Base-by-base conservation (phyloP, 345 rosid species). In the Syzygium aqueum region DNA sequence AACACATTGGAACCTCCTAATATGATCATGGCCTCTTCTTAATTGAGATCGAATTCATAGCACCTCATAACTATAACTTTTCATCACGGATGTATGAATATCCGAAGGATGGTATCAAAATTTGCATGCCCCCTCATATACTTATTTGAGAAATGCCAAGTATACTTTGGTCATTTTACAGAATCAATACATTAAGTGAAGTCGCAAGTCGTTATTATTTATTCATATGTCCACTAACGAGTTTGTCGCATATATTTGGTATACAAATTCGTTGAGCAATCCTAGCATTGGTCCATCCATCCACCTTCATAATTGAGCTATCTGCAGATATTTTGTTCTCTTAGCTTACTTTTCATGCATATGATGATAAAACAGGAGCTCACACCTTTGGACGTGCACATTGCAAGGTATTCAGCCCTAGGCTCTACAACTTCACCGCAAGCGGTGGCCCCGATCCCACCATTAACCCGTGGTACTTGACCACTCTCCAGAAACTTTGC, bases 371-470 rank as follows among this genome's bases (percentile, higher is more conserved):
- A 61, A 61, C n/a, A 90, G 94, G 93, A 3, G 93, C 93, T 6
- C 94, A 93, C 67, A 91, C 94, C 3, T 91, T 93, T n/a, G 94
- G 93, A 40, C 90, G 92, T 3, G 93, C 92, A 0, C 92, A 88
- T 46, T 93, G 94, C 85, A 84, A 85, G 28, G 0, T 85, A 22
- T 89, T 93, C 93, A 88, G 86, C 89, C 51, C 23, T 90, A 85
- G 94, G 43, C 90, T 93, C 33, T 93, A 90, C 92, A 89, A 93
- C 86, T 93, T 93, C 90, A 88, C 51, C 19, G 87, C 91, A 80
- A 91, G 90, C 4, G 90, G 89, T 82, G 87, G 85, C 37, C 93
- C 93, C 0, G 95, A 92, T 84, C 91, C 93, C 7, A 89, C 93
- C n/a, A 40, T 92, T 21, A 88, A 87, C 88, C 4, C 91, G 59